Percentiles rank a stretch among this genome's conserved stretches.
Evolutionary conservation across 148 eudicot genomes (phyloP).

Genomic region (Rhododendron henanense): DNA sequence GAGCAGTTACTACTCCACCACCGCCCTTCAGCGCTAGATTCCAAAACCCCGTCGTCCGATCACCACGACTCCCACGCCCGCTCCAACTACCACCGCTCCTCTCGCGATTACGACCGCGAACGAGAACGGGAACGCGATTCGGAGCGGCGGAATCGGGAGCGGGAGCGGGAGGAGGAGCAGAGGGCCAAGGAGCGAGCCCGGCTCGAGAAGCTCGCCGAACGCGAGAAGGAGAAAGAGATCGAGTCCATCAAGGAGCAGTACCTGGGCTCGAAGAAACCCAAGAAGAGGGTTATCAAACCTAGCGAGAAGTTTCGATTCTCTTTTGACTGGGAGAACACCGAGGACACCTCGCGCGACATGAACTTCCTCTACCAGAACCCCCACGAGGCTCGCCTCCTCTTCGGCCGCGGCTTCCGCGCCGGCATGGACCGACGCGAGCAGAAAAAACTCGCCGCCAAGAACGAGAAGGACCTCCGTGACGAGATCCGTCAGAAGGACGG

Average conservation of each 20-base stretch:
- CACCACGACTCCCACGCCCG: not conserved
- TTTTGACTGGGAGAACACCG: constrained; percentile 70
- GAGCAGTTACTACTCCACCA: constrained; percentile 27
- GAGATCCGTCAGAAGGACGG: constrained; percentile 47
- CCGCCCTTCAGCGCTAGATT: constrained; percentile 11
- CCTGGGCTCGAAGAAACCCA: constrained; percentile 69
- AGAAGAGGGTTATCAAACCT: constrained; percentile 74
- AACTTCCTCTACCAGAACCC: constrained; percentile 61
- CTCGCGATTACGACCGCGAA: constrained; percentile 10
- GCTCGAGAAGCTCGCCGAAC: constrained; percentile 60
- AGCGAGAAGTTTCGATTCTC: constrained; percentile 75
- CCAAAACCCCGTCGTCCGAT: constrained; percentile 1
- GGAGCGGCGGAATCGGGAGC: constrained; percentile 57
- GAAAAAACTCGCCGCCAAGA: constrained; percentile 45
- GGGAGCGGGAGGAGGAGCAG: constrained; percentile 65
- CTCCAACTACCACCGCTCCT: constrained; percentile 22
- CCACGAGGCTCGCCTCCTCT: constrained; percentile 57
- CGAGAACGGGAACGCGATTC: constrained; percentile 23
- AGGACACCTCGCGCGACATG: constrained; percentile 81
- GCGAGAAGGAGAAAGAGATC: constrained; percentile 70
- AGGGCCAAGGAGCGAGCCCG: constrained; percentile 60
- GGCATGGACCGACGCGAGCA: constrained; percentile 52
- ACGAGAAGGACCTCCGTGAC: constrained; percentile 37
- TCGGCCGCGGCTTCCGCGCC: constrained; percentile 46
- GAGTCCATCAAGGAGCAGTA: constrained; percentile 82